Evolutionary conservation across 306 rosid species (phyloP), one percentile per base, ranked within the genome.

Genomic region (Castanea crenata): DNA sequence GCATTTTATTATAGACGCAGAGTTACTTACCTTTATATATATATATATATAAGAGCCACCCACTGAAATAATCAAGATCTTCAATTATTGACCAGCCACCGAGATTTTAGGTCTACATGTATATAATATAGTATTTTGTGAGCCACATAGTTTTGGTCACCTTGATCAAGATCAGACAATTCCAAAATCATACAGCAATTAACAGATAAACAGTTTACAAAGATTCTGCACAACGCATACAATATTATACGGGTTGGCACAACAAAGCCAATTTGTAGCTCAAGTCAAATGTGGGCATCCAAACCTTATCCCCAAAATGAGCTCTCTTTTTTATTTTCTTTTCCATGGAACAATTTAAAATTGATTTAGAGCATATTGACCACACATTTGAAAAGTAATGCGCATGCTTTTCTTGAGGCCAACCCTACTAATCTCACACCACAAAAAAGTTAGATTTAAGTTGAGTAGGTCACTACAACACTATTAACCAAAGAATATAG

Each of bases 321-420:
- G 72, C 46, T 41, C 3, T 41, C 46, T 7, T 8, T 38, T 38
- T 8, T 7, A 5, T 4, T 55, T 38, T 44, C 6, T 12, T 25
- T 67, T 19, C 18, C 49, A 46, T 5, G 4, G 4, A 27, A 25
- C 8, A 79, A 61, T 46, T 62, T 27, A 62, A 73, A 41, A 32
- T 44, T 62, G 46, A 49, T 32, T 46, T 7, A 23, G 29, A 51
- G 29, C n/a, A 76, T 25, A 59, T 41, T 78, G 51, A 56, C 79
- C 79, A 74, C 55, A 49, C 70, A 70, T 52, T 51, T 55, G 69
- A 29, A 41, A 74, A 74, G 67, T 74, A 82, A 73, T 44, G 46
- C 58, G 52, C 72, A 78, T 74, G 76, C 71, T 55, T 54, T 75
- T 52, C 11, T 58, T 29, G 6, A 6, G 35, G 13, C 4, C 74